Conservation (phyloP, 495 filamentous ascomycete genomes). For the Platismatia glauca region DNA sequence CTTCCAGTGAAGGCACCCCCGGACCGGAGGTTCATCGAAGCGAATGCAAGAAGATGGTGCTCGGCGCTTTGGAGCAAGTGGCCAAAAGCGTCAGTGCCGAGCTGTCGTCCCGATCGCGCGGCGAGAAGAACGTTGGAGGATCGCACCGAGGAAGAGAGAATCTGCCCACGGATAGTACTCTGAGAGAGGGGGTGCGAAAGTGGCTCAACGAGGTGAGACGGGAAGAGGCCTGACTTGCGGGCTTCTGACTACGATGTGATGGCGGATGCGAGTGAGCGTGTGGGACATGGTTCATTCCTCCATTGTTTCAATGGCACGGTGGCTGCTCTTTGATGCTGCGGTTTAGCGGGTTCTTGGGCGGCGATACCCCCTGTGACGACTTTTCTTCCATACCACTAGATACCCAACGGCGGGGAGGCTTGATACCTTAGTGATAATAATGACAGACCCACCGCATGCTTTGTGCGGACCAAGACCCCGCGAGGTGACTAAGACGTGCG, state of each 20-base stretch:
- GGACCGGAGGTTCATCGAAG: constrained; percentile 27
- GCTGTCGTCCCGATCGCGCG: constrained; percentile 28
- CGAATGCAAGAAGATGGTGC: constrained; percentile 52
- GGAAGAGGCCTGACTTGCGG: constrained; percentile 1
- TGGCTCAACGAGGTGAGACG: constrained; percentile 48
- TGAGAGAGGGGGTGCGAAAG: constrained; percentile 55
- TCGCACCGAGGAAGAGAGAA: constrained; percentile 25
- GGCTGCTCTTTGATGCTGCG: constrained; percentile 1
- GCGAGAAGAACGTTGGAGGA: constrained; percentile 32
- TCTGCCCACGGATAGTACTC: constrained; percentile 42
- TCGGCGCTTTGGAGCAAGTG: constrained; percentile 56
- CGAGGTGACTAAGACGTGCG: too few relatives aligned
- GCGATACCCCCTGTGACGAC: constrained; percentile 7
- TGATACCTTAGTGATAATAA: not conserved
- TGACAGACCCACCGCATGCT: not conserved
- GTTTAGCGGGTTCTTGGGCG: constrained; percentile 1
- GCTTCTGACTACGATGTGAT: not conserved
- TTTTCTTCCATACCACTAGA: not conserved
- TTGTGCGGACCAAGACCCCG: not conserved
- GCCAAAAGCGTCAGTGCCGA: constrained; percentile 53
- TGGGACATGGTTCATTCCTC: not conserved
- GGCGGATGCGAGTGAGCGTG: not conserved
- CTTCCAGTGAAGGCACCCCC: constrained; percentile 14
- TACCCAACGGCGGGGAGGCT: not conserved
- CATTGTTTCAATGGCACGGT: not conserved